These are phyloP conservation scores for Suillus plorans DNA, from an alignment of 768 basidiomycete genomes.

Conservation along the genomic window DNA sequence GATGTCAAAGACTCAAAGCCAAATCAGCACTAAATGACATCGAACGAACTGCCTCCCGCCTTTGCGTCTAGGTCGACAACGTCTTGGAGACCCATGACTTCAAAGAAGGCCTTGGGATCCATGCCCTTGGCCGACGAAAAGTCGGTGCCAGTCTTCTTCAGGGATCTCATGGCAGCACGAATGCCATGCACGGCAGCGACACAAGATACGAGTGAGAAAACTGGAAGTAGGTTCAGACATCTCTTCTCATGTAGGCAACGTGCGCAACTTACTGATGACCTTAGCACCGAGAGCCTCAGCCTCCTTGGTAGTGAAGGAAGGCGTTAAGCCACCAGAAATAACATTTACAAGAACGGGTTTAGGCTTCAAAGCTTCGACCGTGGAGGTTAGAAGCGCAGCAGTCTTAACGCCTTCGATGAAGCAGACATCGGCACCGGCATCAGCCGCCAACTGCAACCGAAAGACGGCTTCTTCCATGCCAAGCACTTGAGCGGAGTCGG, in stretches of 20 bases:
- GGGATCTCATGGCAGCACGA: slow-evolving; percentile 70
- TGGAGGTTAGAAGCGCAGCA: slow-evolving; percentile 58
- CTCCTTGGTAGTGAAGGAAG: slow-evolving; percentile 67
- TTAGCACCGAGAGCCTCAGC: slow-evolving; percentile 73
- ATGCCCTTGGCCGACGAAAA: slow-evolving; percentile 60
- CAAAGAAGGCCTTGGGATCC: slow-evolving; percentile 78
- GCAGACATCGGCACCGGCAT: slow-evolving; percentile 76
- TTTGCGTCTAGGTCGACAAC: slow-evolving; percentile 52
- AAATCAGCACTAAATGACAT: slow-evolving; percentile 38
- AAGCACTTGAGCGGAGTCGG: slow-evolving; percentile 75
- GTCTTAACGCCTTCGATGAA: slow-evolving; percentile 81
- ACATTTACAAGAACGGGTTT: slow-evolving; percentile 81
- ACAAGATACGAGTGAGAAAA: slow-evolving; percentile 75
- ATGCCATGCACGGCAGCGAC: slow-evolving; percentile 79
- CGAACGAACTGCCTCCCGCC: slow-evolving; percentile 61
- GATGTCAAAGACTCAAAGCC: not conserved
- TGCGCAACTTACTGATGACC: slow-evolving; percentile 63
- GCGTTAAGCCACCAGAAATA: slow-evolving; percentile 75
- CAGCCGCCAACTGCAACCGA: slow-evolving; percentile 67
- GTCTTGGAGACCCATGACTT: slow-evolving; percentile 67
- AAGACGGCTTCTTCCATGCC: slow-evolving; percentile 76
- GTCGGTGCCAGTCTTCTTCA: slow-evolving; percentile 80
- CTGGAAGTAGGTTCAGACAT: slow-evolving; percentile 31
- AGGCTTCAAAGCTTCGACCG: slow-evolving; percentile 66
- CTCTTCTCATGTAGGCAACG: not conserved